Evolutionary conservation across 73 alveolate species (phyloP).

Genomic region (Uronychia setigera): DNA sequence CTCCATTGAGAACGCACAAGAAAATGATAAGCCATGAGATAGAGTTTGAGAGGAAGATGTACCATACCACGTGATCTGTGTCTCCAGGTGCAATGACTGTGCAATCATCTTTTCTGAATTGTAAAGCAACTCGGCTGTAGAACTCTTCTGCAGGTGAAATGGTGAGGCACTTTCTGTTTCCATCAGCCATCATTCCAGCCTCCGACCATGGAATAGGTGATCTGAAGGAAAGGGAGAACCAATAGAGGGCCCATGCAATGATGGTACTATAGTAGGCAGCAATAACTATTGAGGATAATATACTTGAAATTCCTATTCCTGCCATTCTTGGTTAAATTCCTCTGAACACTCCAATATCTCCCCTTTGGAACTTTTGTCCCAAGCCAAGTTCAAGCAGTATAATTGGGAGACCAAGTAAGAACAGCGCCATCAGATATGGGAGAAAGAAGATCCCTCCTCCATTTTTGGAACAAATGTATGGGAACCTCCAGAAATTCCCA

Average conservation of each 20-base stretch:
- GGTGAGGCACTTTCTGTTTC: background rate
- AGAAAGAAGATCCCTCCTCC: constrained; percentile 41
- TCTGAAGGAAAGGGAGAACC: background rate
- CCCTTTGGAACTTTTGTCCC: constrained; percentile 23
- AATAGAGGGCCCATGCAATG: constrained; percentile 5
- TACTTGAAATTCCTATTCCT: background rate
- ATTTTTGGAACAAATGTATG: constrained; percentile 1
- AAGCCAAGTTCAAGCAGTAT: constrained; percentile 5
- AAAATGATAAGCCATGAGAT: constrained; percentile 10
- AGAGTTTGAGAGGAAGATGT: background rate
- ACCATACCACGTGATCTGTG: background rate
- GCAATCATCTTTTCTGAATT: background rate
- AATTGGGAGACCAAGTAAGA: constrained; percentile 15
- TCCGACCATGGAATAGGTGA: constrained; percentile 2
- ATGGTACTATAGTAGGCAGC: background rate
- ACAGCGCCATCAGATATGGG: constrained; percentile 13
- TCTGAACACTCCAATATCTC: constrained; percentile 5
- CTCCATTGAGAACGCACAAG: constrained; percentile 20
- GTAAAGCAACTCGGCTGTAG: background rate
- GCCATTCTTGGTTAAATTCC: constrained; percentile 1
- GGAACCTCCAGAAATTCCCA: constrained; percentile 36
- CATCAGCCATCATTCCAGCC: background rate
- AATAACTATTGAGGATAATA: background rate
- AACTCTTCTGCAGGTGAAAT: constrained; percentile 2
- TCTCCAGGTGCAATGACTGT: background rate